Evolutionary conservation across 176 grass and related monocot species (phyloP), one percentile per base, ranked within the genome.

Genomic region (Themeda triandra): DNA sequence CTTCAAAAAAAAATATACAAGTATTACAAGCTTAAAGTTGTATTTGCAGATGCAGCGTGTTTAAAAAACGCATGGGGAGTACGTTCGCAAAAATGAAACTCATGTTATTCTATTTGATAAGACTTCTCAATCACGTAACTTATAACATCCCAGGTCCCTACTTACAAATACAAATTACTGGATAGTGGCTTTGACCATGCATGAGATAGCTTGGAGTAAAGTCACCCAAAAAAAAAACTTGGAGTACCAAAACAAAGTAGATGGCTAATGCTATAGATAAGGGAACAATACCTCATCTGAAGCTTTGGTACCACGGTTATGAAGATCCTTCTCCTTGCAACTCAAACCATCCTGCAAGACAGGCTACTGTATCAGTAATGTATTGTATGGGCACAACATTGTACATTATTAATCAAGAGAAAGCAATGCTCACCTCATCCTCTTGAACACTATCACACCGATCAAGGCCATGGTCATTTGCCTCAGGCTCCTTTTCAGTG

Each of bases 391-490:
- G 41, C 29, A 59, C 7, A 21, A 68, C 58, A 65, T 21, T 65
- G 49, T 46, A 69, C 41, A 42, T 10, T 36, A 42, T 10, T 36
- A 65, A 63, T 64, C 6, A 60, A 78, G 63, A 25, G 54, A 80
- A 51, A 81, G 18, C 46, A 73, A 58, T 59, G 28, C 27, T 71
- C 60, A 91, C 95, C 70, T 90, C 49, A 65, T 88, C 80, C 51
- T 65, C 45, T 31, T 30, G 48, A 75, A 51, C 31, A 83, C 79
- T 79, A 66, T 33, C 72, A 59, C 71, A 66, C 11, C 19, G 28
- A 64, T 79, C 51, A 35, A 83, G 24, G 23, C 60, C 54, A 78
- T 21, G 7, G 1, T 2, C 68, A 81, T 80, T 73, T 66, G 54
- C 71, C 64, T 15, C 82, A 82, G 12, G 69, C 28, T 78, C 71